phyloP scores from a whole-genome alignment of 169 alveolate species.

The Eimeria brunetti region DNA sequence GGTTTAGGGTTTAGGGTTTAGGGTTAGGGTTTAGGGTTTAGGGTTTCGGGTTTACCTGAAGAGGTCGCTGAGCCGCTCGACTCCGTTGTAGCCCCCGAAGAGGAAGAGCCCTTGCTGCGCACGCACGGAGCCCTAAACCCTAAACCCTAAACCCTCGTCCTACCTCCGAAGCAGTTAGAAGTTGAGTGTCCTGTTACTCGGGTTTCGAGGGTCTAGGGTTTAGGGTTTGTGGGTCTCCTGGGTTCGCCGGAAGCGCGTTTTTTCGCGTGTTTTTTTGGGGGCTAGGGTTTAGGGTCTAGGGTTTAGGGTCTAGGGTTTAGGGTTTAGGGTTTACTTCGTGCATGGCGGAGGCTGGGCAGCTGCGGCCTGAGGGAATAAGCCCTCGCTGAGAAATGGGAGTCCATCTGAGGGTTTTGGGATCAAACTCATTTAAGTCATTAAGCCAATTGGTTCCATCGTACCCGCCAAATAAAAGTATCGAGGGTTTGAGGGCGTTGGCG shows the following conservation, averaged over 20 bases:
- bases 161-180: not conserved
- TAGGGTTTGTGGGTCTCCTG: not conserved
- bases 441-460: slow-evolving; percentile 91
- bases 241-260: no score
- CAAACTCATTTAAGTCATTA: slow-evolving; percentile 90
- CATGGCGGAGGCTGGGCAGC: slow-evolving; percentile 87
- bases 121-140: slow-evolving; percentile 74
- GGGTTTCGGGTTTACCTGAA: slow-evolving; percentile 69
- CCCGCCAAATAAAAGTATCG: slow-evolving; percentile 91
- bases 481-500: slow-evolving; percentile 81
- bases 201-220: no score
- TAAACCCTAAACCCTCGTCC: slow-evolving; percentile 18
- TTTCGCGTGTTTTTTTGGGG: no score
- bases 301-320: slow-evolving; percentile 29
- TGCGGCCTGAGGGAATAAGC: slow-evolving; percentile 83
- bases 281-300: not conserved
- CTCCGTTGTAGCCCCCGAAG: slow-evolving; percentile 94
- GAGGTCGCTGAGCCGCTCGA: slow-evolving; percentile 90
- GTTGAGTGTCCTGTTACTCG: not conserved
- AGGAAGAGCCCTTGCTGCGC: slow-evolving; percentile 83
- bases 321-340: slow-evolving; percentile 80
- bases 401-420: slow-evolving; percentile 86
- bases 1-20: no score
- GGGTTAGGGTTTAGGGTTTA: slow-evolving; percentile 25
- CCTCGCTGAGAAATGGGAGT: slow-evolving; percentile 79